Conservation (phyloP, 371 early-diverging fungal genomes). For the Rhizopus sp. region DNA sequence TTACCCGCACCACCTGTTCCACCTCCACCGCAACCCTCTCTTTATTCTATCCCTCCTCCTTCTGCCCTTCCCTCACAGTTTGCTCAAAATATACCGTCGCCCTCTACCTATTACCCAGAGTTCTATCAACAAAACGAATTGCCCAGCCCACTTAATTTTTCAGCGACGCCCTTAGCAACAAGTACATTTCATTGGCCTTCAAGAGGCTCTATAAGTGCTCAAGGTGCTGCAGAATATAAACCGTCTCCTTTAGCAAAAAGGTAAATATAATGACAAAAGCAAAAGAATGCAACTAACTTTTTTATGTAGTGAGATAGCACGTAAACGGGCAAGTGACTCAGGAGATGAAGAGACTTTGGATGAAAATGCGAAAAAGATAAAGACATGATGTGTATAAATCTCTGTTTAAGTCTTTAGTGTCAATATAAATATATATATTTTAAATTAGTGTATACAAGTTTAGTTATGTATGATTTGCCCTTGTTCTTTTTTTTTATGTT, state of each 20-base stretch:
- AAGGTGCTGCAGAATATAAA: constrained; percentile 10
- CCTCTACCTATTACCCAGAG: constrained; percentile 75
- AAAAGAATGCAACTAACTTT: neutral
- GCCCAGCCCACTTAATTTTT: constrained; percentile 68
- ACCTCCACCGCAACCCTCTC: neutral
- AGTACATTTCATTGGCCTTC: constrained; percentile 67
- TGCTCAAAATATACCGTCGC: constrained; percentile 76
- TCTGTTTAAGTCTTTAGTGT: too few species aligned
- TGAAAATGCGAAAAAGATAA: constrained; percentile 2
- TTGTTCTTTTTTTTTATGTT: too few species aligned
- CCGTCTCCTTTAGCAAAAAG: constrained; percentile 20
- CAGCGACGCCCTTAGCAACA: constrained; percentile 56
- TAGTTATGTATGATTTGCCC: too few species aligned
- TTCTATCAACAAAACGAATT: constrained; percentile 69
- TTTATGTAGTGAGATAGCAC: neutral
- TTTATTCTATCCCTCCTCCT: constrained; percentile 6
- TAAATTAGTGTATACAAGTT: too few species aligned
- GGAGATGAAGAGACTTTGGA: neutral
- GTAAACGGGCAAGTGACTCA: constrained; percentile 5
- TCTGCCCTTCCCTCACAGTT: constrained; percentile 65
- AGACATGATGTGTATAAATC: neutral
- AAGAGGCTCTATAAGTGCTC: constrained; percentile 1
- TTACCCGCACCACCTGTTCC: constrained; percentile 5
- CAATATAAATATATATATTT: too few species aligned
- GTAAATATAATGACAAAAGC: constrained; percentile 9